A percentile compares a stretch with the other conserved stretches of the same genome.
phyloP scores from a whole-genome alignment of 176 grass and related monocot species.

The Miscanthus lutarioriparius region DNA sequence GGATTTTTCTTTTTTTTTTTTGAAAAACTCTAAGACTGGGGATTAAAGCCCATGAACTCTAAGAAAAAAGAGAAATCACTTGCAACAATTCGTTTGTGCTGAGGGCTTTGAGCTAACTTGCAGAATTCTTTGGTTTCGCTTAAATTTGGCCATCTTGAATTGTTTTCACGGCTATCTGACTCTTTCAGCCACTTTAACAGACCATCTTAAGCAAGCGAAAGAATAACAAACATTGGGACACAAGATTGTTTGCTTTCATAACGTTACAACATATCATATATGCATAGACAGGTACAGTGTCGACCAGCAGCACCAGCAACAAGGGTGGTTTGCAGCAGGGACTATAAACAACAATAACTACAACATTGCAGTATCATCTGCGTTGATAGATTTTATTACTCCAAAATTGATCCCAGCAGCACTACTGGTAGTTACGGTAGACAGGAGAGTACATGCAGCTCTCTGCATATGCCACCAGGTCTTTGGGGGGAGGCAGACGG shows the following conservation, averaged over 20 bases:
- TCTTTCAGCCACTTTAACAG: background rate
- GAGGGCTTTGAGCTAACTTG: background rate
- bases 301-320: slow-evolving; percentile 12
- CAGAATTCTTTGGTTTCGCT: background rate
- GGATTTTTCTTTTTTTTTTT: too few relatives aligned
- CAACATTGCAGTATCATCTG: slow-evolving; percentile 26
- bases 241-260: slow-evolving; percentile 6
- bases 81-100: background rate
- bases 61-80: background rate
- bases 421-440: slow-evolving; percentile 81
- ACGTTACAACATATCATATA: slow-evolving; percentile 33
- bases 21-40: too few relatives aligned
- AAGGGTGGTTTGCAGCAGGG: background rate
- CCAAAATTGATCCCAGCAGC: slow-evolving; percentile 50
- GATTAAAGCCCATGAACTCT: background rate
- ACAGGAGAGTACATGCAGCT: slow-evolving; percentile 89
- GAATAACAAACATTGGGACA: background rate
- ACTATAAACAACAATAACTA: slow-evolving; percentile 10
- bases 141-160: background rate
- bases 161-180: background rate
- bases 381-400: slow-evolving; percentile 36
- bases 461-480: slow-evolving; percentile 84
- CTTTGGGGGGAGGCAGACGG: slow-evolving; percentile 63
- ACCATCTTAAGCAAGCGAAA: background rate
- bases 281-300: slow-evolving; percentile 19